Base-by-base conservation (phyloP, 305 asterid species). In the Solanum hybrid region DNA sequence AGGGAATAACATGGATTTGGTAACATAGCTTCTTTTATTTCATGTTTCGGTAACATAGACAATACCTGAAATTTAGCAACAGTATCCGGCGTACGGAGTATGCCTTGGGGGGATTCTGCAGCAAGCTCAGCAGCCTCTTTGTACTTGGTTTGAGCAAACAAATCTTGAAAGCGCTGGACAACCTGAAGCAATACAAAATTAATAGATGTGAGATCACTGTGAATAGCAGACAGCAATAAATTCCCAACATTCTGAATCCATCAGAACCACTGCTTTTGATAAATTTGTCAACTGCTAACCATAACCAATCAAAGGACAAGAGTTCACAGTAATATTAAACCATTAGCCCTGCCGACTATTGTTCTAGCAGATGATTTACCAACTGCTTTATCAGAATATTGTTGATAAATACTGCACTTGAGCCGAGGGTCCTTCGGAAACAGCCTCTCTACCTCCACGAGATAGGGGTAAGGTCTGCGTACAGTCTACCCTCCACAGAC, bases 41-140 rank as follows among this genome's bases (percentile, higher is more conserved):
- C 6, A 36, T 69, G 74, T 57, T 13, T 57, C 0, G 33, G 33
- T 85, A 85, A 57, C 84, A 78, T n/a, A 89, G 89, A 46, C 36
- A 89, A 75, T 87, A 95, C 98, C 98, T 96, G 98, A 94, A 96
- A 96, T 92, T 96, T 96, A 91, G 98, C 95, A 88, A 96, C 97
- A 26, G 98, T 96, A 82, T 96, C 98, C 10, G 96, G 96, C 37
- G 98, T 96, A 77, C 98, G 93, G 78, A 96, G 98, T 90, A 96
- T 94, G 94, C 98, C 97, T 93, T 96, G 98, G 8, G 98, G 98
- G 87, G 98, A 96, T 89, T 96, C 98, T 51, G 98, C 98, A 91
- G 98, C 98, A 90, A 96, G 96, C 92, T 96, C 98, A 2, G 98
- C 98, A 92, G 98, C 98, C 94, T 96, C 98, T 90, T 96, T 96